phyloP scores from a whole-genome alignment of 2,329 filamentous ascomycete genomes.

The Epichloe uncinata region DNA sequence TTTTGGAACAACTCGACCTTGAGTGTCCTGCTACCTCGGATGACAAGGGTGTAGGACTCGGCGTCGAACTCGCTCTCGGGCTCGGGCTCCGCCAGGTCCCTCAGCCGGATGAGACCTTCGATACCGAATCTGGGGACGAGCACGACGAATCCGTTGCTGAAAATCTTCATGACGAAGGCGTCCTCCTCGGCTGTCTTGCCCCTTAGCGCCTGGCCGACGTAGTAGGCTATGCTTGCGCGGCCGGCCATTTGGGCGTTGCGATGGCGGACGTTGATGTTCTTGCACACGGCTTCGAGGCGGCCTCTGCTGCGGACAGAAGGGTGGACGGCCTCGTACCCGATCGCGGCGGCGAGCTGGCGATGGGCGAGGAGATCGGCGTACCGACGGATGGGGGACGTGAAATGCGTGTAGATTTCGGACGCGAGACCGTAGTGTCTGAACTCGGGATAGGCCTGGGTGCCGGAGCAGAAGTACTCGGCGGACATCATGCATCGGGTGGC shows the following conservation, averaged over 20 bases:
- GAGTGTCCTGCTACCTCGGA: slow-evolving; percentile 39
- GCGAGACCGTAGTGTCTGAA: slow-evolving; percentile 96
- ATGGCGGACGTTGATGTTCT: slow-evolving; percentile 96
- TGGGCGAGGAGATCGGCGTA: slow-evolving; percentile 96
- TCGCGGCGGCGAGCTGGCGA: slow-evolving; percentile 86
- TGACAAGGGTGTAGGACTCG: slow-evolving; percentile 66
- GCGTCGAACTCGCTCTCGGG: slow-evolving; percentile 74
- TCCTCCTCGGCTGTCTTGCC: slow-evolving; percentile 66
- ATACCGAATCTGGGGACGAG: slow-evolving; percentile 94
- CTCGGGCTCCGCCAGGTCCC: slow-evolving; percentile 67
- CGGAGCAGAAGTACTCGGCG: slow-evolving; percentile 94
- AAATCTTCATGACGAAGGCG: slow-evolving; percentile 92
- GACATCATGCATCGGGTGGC: slow-evolving; percentile 99
- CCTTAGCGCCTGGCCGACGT: slow-evolving; percentile 91
- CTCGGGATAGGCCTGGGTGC: slow-evolving; percentile 82
- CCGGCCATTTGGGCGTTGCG: slow-evolving; percentile 95
- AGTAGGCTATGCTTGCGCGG: slow-evolving; percentile 90
- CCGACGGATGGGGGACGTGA: slow-evolving; percentile 91
- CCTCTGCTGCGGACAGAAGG: slow-evolving; percentile 66
- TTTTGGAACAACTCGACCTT: slow-evolving; percentile 82
- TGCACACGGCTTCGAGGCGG: slow-evolving; percentile 85
- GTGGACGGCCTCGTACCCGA: slow-evolving; percentile 82
- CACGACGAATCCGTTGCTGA: slow-evolving; percentile 93
- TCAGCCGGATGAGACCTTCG: slow-evolving; percentile 75
- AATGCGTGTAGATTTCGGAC: slow-evolving; percentile 95